Evolutionary conservation across 352 stramenopile genomes (phyloP), one percentile per base, ranked within the genome.

Genomic region (Globisporangium acanthophoron): DNA sequence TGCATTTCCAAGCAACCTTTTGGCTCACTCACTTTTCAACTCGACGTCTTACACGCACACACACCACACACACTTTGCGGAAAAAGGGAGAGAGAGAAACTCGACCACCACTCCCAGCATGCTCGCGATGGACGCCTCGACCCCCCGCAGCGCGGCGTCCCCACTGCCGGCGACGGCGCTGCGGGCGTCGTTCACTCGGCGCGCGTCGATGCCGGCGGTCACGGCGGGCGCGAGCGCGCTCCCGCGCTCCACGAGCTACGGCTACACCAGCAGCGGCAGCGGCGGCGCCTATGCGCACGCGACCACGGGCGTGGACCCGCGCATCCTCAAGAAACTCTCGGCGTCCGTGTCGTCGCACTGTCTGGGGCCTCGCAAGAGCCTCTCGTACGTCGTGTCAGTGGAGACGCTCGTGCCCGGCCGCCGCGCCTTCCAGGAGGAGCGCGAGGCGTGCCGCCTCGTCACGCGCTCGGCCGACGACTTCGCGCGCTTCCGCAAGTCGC

Each of bases 391-490:
- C 21, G 81, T 92, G 52, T 90, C 80, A 6, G 79, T 92, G 50
- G 80, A 91, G 60, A 82, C 78, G 56, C 70, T 90, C 39, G 77
- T 87, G 50, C 76, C 78, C 0, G 74, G 79, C 39, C 73, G 73
- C 31, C 67, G 73, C 47, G 70, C 72, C 31, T 79, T 85, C 56
- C 74, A 69, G 43, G 75, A 89, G 40, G 73, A 87, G 59, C 80
- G 79, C 59, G 70, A 84, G 62, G 87, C 83, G 35, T 88, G 80
- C 50, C 78, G 87, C 53, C 65, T 82, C 39, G 73, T 92, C 24
- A 75, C 79, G 55, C 78, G 80, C 24, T 90, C 83, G 12, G 90
- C 90, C 43, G 77, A 90, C 48, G 83, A 92, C 59, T 92, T 92
- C 33, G 70, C 76, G 31, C 73, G 66, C 56, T 88, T 92, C 61